Percentiles rank a stretch among this genome's conserved stretches.
Conservation (phyloP, 257 asterid genomes). For the Striga asiatica region DNA sequence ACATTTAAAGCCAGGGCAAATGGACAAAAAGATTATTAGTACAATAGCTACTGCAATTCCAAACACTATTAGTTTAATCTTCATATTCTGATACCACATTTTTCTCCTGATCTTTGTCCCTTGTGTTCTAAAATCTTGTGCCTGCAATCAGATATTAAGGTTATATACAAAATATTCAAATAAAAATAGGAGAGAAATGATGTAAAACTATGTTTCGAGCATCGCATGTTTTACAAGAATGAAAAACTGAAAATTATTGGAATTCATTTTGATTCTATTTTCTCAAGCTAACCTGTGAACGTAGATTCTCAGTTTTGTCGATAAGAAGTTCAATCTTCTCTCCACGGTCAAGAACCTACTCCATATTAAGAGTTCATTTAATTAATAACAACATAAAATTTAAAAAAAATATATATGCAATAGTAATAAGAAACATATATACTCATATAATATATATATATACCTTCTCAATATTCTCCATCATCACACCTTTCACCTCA, state of each 20-base stretch:
- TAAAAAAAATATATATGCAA: not conserved
- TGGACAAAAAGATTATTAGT: conserved; percentile 31
- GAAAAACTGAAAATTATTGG: no score
- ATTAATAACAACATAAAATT: not conserved
- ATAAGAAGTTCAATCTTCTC: conserved; percentile 49
- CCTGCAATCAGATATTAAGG: conserved; percentile 24
- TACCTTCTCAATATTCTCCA: conserved; percentile 53
- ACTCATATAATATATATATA: not conserved
- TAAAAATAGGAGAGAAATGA: no score
- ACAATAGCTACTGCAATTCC: conserved; percentile 24
- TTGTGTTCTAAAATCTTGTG: conserved; percentile 45
- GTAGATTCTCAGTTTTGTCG: conserved; percentile 50
- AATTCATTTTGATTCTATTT: no score
- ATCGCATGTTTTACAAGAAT: no score
- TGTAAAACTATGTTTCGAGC: no score
- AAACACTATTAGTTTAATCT: conserved; percentile 43
- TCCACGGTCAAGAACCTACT: conserved; percentile 52
- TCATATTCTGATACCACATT: conserved; percentile 59
- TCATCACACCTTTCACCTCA: conserved; percentile 46
- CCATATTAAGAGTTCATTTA: not conserved
- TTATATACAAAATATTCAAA: not conserved
- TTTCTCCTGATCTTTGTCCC: conserved; percentile 39
- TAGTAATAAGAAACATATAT: not conserved
- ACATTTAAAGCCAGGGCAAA: conserved; percentile 50
- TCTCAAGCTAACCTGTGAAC: conserved; percentile 31